Evolutionary conservation across 108 stramenopile genomes (phyloP).

Genomic region (Licmophora abbreviata): DNA sequence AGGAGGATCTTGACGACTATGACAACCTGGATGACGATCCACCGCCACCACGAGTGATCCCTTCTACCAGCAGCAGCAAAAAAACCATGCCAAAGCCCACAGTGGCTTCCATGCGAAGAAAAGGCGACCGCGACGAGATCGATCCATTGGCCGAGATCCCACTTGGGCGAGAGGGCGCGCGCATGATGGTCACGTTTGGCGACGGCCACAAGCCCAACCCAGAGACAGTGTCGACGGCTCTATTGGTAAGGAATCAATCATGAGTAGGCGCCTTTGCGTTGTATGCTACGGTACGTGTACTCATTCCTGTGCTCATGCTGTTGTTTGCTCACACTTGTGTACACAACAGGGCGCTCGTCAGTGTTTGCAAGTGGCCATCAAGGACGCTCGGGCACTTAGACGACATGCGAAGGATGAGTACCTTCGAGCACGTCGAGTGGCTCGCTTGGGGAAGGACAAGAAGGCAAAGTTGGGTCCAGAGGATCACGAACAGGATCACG

Average conservation of each 20-base stretch:
- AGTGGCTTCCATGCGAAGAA: conserved; percentile 7
- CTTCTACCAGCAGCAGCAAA: neutral
- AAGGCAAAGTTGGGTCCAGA: conserved; percentile 4
- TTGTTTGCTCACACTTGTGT: neutral
- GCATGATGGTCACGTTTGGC: conserved; percentile 78
- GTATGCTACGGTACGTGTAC: no score
- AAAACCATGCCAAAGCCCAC: conserved; percentile 7
- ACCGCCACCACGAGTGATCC: no score
- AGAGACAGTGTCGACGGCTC: conserved; percentile 34
- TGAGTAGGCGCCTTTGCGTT: no score
- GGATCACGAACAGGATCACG: conserved; percentile 6
- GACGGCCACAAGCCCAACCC: conserved; percentile 54
- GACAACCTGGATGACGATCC: conserved; percentile 17
- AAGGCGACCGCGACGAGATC: conserved; percentile 20
- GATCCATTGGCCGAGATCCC: conserved; percentile 46
- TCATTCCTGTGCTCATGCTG: neutral
- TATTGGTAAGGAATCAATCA: conserved; percentile 33
- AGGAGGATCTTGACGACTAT: conserved; percentile 24
- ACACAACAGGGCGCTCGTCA: conserved; percentile 31
- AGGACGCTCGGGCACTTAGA: conserved; percentile 67
- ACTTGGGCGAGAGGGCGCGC: conserved; percentile 53
- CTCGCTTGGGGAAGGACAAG: neutral
- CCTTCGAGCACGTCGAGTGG: neutral
- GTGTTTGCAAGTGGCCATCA: conserved; percentile 47
- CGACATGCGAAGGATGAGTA: conserved; percentile 22